Base-by-base conservation (phyloP, 176 grass and related monocot genomes). In the Juncus inflexus region DNA sequence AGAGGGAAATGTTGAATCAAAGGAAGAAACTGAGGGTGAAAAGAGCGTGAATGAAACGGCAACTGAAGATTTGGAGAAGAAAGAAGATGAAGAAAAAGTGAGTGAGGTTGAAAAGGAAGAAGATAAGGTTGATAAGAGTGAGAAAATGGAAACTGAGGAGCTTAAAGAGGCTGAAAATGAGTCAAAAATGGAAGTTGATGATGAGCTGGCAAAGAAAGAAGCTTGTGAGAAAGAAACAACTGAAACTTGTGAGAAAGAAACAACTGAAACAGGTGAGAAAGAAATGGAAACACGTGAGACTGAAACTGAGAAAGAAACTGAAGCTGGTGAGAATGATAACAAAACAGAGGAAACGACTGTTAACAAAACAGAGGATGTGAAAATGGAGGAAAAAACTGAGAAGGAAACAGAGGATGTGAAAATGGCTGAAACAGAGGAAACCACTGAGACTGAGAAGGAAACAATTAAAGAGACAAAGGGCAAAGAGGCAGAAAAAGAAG, bases 151-250 rank as follows among this genome's bases (percentile, higher is more conserved):
- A 6, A 58, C 68, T 35, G 54, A 60, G 7, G 43, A 47, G 43
- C 43, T 9, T 5, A 47, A 6, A 6, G 43, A 71, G 40, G 28
- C 58, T 5, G 68, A 37, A 58, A 71, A 39, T 58, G 68, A 45
- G 40, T 40, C 58, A 52, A 60, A 28, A 19, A 35, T 70, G 68
- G 68, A 71, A 71, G 38, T 71, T 42, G 67, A 71, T 12, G 65
- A 9, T 68, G 7, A 53, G 15, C 19, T 50, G 14, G 64, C 3
- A 51, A 67, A 67, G 8, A 9, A 12, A 51, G 64, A 67, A 35
- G 12, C 64, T 67, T 14, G 66, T 70, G 40, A 70, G 37, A 54
- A 58, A 53, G 11, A 55, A 52, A 70, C 51, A 1, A 15, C 14
- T 37, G 66, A 42, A 11, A 56, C 40, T 40, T 14, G 56, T 40